Conservation (phyloP, 2,329 filamentous ascomycete genomes). For the Geosmithia putterillii region DNA sequence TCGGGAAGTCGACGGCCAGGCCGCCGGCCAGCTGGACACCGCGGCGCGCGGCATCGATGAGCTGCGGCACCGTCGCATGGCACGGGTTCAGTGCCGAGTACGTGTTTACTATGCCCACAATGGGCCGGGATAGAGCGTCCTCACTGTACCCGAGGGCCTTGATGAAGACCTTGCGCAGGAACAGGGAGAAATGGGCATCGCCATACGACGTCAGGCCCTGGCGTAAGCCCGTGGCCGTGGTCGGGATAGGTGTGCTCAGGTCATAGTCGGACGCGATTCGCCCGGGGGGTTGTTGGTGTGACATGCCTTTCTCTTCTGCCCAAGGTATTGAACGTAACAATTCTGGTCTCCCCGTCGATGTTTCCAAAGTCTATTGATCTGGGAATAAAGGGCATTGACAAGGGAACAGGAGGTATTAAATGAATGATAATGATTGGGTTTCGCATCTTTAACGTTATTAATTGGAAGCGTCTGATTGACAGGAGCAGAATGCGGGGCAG, state of each 20-base stretch:
- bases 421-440: background rate
- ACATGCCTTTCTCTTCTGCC: no score
- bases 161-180: constrained; percentile 66
- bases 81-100: constrained; percentile 64
- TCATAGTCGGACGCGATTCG: constrained; percentile 57
- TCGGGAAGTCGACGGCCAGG: constrained; percentile 60
- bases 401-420: no score
- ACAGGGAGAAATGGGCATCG: constrained; percentile 63
- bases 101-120: constrained; percentile 66
- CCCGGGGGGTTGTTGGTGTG: no score
- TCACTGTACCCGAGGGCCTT: constrained; percentile 65
- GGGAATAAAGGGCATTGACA: no score
- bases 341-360: no score
- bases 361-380: no score
- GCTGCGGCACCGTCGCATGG: constrained; percentile 58
- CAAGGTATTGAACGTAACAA: no score
- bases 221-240: constrained; percentile 40
- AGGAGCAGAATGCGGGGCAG: no score
- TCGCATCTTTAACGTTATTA: no score
- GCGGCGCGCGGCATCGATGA: constrained; percentile 58
- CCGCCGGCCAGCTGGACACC: constrained; percentile 57
- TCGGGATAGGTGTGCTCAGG: constrained; percentile 37
- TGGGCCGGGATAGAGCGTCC: constrained; percentile 55
- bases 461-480: no score
- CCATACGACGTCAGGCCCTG: constrained; percentile 58